Base-by-base conservation (phyloP, 805 yeast genomes). In the Nakazawaea ishiwadae region DNA sequence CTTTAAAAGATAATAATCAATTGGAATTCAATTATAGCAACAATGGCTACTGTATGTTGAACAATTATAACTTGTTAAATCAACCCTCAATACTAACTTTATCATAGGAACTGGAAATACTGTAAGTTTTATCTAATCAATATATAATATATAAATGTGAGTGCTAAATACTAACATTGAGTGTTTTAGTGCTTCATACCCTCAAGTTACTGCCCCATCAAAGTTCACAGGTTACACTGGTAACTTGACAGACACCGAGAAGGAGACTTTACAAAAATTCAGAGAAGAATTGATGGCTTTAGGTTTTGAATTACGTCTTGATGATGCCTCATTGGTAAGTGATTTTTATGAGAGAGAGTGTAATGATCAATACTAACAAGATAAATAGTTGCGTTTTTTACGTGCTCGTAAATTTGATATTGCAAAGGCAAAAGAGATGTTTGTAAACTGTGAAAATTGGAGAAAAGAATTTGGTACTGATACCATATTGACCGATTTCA, bases 351-450 rank as follows among this genome's bases (percentile, higher is more conserved):
- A n/a, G n/a, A n/a, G n/a, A n/a, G n/a, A n/a, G n/a, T n/a, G n/a
- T n/a, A n/a, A n/a, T n/a, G n/a, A n/a, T n/a, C n/a, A n/a, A n/a
- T 10, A n/a, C 3, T 21, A n/a, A n/a, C 24, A 16, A 17, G 9
- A 11, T 21, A 9, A 32, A 4, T 16, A 71, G 56, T 62, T 81
- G 47, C 81, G 99, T 53, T 93, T 93, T 65, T 70, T 93, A 49
- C 79, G 98, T 58, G 99, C 99, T 8, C 81, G 99, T 66, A 90
- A 89, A 72, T 93, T 93, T 58, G 96, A 89, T 54, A 69, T 90
- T 24, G 73, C 68, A 45, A 77, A 81, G 55, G 85, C 99, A 21
- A 73, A 75, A 55, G 77, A 73, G 47, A 93, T 93, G 99, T 89
- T 73, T 59, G 77, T 71, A 45, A 79, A 75, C 47, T 90, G 96